Base-by-base conservation (phyloP, 2,329 filamentous ascomycete genomes). In the Trichoderma polysporum region DNA sequence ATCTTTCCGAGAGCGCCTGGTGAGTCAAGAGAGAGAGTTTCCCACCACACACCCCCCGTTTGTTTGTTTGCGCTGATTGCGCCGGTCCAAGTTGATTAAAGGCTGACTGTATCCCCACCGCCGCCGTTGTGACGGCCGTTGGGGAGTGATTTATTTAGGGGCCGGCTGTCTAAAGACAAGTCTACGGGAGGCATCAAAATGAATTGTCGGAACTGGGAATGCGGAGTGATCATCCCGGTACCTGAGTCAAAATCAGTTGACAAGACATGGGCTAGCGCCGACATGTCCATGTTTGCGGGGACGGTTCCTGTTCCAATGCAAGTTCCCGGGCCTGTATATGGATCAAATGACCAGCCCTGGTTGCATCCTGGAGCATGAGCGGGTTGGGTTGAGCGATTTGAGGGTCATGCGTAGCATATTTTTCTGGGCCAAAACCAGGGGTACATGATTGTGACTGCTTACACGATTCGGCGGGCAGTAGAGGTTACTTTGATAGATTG, bases 1-100 rank as follows among this genome's bases (percentile, higher is more conserved):
- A 99, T 78, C 79, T 97, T 31, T 97, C 93, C 0, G 93, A 97
- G 78, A 94, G 91, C 76, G 95, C 95, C 33, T 99, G 95, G 91
- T 93, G 80, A 82, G 88, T 81, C 29, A 25, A n/a, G n/a, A n/a
- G n/a, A n/a, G 10, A 27, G 31, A 37, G 22, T 29, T 39, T 39
- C 29, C 6, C 22, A 27, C 58, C 31, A 52, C 58, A 50, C 57
- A 60, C 45, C 31, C 58, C 41, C 41, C 41, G 41, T 45, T 45
- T 45, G 45, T 31, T 15, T 33, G 12, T 19, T 19, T 29, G 29
- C 67, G 53, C 68, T 52, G 54, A 63, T 68, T 22, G 54, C 37
- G 33, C 60, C 10, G 27, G 33, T 53, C 52, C 1, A 57, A 69
- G 61, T 60, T 67, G 49, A 31, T 61, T 69, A 53, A 49, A 66